phyloP scores from a whole-genome alignment of 176 grass and related monocot species.

The Triticum dicoccoides region DNA sequence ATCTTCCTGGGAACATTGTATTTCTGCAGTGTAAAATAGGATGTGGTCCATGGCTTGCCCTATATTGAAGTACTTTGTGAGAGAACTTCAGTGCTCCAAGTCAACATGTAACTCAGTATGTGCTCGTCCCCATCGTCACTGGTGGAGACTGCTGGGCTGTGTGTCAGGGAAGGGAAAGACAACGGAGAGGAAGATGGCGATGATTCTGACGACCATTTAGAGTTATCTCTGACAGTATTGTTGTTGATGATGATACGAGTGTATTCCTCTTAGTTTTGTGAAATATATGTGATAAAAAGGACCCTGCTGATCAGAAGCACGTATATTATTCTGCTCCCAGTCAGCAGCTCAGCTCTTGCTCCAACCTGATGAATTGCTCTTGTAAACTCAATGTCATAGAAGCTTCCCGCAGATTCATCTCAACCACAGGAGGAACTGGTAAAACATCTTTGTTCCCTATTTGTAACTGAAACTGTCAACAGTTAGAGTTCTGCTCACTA shows the following conservation, averaged over 20 bases:
- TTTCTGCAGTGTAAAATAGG: no score
- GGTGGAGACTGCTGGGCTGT: no score
- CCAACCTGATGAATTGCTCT: no score
- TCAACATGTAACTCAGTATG: neutral
- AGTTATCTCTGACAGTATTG: neutral
- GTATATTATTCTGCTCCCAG: neutral
- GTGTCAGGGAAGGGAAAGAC: no score
- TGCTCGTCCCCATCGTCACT: neutral
- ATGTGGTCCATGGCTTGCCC: neutral
- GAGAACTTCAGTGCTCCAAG: neutral
- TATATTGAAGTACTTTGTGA: neutral
- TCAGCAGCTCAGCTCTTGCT: no score
- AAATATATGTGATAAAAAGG: neutral
- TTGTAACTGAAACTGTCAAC: no score
- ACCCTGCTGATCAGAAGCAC: neutral
- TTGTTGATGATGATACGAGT: neutral
- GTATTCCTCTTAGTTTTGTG: neutral
- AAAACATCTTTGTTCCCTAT: no score
- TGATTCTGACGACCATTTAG: neutral
- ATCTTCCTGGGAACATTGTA: no score
- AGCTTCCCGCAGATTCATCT: no score
- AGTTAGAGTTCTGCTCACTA: no score
- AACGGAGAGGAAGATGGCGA: neutral
- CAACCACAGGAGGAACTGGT: no score
- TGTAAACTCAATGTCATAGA: no score